These are phyloP conservation scores for Podila epigama DNA, from an alignment of 192 early-diverging fungal species.

Conservation along the genomic window DNA sequence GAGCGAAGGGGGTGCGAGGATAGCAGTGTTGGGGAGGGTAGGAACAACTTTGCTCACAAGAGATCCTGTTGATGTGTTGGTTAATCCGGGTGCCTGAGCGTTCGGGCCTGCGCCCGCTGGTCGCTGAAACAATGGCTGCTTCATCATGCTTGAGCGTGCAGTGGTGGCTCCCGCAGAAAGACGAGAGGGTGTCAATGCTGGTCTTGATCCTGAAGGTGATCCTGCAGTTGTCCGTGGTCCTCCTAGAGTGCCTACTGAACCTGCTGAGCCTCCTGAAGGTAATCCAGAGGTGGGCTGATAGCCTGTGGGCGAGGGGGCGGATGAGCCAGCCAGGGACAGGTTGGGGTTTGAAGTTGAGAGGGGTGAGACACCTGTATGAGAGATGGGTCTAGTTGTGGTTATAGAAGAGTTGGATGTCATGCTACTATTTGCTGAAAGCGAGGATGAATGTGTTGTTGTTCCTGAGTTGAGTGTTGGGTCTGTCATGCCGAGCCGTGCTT, in stretches of 20 bases:
- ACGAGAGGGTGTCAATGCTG: conserved; percentile 14
- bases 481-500: conserved; percentile 10
- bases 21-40: conserved; percentile 16
- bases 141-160: conserved; percentile 25
- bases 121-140: conserved; percentile 27
- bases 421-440: no score
- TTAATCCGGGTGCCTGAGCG: not conserved
- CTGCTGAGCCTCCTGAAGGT: no score
- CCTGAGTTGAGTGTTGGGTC: not conserved
- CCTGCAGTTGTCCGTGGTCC: conserved; percentile 5
- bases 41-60: no score
- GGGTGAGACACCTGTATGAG: conserved; percentile 24
- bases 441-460: not conserved
- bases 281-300: no score
- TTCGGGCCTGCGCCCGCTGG: conserved; percentile 2
- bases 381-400: conserved; percentile 27
- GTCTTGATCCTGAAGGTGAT: conserved; percentile 33
- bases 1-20: conserved; percentile 47
- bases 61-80: not conserved
- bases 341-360: conserved; percentile 24
- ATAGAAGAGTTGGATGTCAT: no score
- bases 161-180: conserved; percentile 11
- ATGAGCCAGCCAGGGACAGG: conserved; percentile 24
- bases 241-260: not conserved
- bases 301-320: conserved; percentile 20